Evolutionary conservation across 1,139 yeast genomes (phyloP), one percentile per base, ranked within the genome.

Genomic region (Zygosaccharomyces pseudobailii): DNA sequence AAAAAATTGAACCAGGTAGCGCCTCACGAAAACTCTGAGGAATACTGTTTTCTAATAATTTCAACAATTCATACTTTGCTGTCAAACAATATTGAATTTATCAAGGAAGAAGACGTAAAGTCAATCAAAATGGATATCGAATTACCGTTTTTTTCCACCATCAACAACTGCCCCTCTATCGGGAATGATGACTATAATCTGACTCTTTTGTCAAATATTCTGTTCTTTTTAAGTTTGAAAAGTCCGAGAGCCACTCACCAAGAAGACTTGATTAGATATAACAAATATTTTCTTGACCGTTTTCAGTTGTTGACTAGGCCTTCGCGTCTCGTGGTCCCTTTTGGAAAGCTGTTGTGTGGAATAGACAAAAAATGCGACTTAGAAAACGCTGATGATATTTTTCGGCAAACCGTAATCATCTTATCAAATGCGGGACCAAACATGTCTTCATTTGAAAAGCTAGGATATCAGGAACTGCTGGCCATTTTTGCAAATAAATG

Each of bases 401-500:
- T 66, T 30, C 37, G 43, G 5, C 39, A 48, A 21, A 36, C 52
- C 4, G 48, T 59, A 6, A 32, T 32, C 3, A 46, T 67, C 10
- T 38, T 66, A 7, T 50, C 38, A 13, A 31, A 35, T 1, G 9
- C 46, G n/a, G 36, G 36, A 27, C 22, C 35, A 9, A 25, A 22
- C 5, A 39, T 51, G 19, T 24, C 48, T 2, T 52, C 48, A 3
- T 57, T 61, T 40, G 58, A 55, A 40, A 74, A 80, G 55, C 65
- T 82, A 20, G 80, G 80, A 1, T 83, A 84, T 55, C 69, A 86
- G 40, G 82, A 86, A 56, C 65, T 77, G 17, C 58, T 85, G 19
- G 71, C 87, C 3, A 61, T 87, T 28, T 49, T 83, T 22, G 67
- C 78, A n/a, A 87, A 87, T 62, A 80, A 80, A 61, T 63, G 66